phyloP scores from a whole-genome alignment of 805 yeast species.

The Saccharomycopsis synnaedendra region DNA sequence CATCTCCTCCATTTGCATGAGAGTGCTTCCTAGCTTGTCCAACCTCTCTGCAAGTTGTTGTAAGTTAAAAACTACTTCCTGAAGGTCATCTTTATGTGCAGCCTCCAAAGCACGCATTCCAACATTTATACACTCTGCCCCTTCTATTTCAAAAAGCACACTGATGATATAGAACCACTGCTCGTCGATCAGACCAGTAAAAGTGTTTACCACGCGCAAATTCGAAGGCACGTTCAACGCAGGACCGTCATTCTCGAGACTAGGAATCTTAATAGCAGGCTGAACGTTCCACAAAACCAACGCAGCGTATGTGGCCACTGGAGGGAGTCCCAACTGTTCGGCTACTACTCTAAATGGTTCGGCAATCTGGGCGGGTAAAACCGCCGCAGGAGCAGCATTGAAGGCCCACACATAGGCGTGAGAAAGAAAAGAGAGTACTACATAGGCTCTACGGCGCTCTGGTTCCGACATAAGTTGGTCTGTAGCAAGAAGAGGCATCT shows the following conservation, averaged over 20 bases:
- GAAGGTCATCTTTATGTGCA: conserved; percentile 35
- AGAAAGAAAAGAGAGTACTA: conserved; percentile 64
- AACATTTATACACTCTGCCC: conserved; percentile 55
- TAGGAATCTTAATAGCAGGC: conserved; percentile 36
- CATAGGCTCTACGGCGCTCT: conserved; percentile 71
- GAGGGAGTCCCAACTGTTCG: conserved; percentile 61
- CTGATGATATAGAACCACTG: conserved; percentile 89
- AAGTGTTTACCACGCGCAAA: conserved; percentile 53
- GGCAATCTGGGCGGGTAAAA: conserved; percentile 58
- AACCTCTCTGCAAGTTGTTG: conserved; percentile 64
- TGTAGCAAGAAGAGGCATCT: conserved; percentile 44
- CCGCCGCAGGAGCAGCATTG: conserved; percentile 42
- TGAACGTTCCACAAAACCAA: conserved; percentile 83
- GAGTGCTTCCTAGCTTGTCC: conserved; percentile 58
- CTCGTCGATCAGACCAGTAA: conserved; percentile 85
- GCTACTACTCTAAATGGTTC: conserved; percentile 55
- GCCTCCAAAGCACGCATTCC: conserved; percentile 60
- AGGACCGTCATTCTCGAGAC: conserved; percentile 28
- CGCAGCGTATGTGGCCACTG: conserved; percentile 81
- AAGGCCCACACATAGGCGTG: conserved; percentile 91
- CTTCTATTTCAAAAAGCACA: conserved; percentile 74
- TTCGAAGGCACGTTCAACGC: conserved; percentile 49
- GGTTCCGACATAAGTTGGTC: conserved; percentile 28
- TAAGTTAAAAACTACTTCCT: conserved; percentile 32
- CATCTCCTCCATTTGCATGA: conserved; percentile 82